Percentiles rank a stretch among this genome's conserved stretches.
Evolutionary conservation across 1,139 yeast species (phyloP).

Genomic region (Suhomyces wounanorum): DNA sequence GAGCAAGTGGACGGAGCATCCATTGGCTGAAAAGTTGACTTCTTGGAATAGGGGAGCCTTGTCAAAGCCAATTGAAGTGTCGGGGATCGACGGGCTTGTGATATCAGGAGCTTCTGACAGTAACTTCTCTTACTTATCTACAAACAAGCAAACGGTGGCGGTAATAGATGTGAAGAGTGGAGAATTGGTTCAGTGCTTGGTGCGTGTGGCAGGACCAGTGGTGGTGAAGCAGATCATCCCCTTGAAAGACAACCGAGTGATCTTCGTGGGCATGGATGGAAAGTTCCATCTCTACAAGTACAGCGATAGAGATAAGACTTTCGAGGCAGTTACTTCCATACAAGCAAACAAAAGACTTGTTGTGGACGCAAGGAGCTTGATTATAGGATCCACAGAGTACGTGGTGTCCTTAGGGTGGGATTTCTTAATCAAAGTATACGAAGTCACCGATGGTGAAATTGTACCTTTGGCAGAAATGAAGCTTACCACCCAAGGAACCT

Average conservation of each 20-base stretch:
- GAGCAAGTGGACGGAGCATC: slow-evolving; percentile 8
- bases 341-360: slow-evolving; percentile 37
- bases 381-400: slow-evolving; percentile 26
- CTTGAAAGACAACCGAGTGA: slow-evolving; percentile 19
- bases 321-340: slow-evolving; percentile 1
- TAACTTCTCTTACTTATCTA: slow-evolving; percentile 24
- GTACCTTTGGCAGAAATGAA: slow-evolving; percentile 33
- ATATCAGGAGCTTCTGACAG: slow-evolving; percentile 23
- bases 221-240: slow-evolving; percentile 38
- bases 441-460: slow-evolving; percentile 23
- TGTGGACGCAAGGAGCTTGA: slow-evolving; percentile 30
- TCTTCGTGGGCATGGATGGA: slow-evolving; percentile 47
- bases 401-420: slow-evolving; percentile 70
- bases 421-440: slow-evolving; percentile 42
- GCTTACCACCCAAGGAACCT: slow-evolving; percentile 46
- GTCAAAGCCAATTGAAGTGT: slow-evolving; percentile 10
- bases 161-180: slow-evolving; percentile 20
- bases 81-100: slow-evolving; percentile 24
- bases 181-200: slow-evolving; percentile 12
- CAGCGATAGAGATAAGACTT: not conserved
- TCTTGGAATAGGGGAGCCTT: slow-evolving; percentile 41
- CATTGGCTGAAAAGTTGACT: slow-evolving; percentile 5
- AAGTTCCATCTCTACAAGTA: slow-evolving; percentile 23
- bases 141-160: slow-evolving; percentile 28
- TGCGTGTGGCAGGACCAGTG: slow-evolving; percentile 24